Evolutionary conservation across 345 rosid species (phyloP).

Genomic region (Eutrema heterophyllum): DNA sequence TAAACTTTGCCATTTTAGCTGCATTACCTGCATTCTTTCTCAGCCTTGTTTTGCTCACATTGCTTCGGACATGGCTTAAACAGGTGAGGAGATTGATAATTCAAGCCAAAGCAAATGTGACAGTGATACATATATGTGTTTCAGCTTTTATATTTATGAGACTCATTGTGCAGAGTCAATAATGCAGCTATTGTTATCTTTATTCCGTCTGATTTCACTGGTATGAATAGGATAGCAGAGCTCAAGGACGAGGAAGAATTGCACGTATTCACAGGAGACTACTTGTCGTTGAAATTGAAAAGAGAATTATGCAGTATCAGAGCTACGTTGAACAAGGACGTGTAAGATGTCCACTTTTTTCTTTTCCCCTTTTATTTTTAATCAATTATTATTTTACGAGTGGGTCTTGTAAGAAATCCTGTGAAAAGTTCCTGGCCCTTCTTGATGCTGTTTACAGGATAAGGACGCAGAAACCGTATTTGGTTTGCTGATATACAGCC

Average conservation of each 20-base stretch:
- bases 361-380: background rate
- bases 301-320: slow-evolving; percentile 75
- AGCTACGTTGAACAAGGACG: slow-evolving; percentile 65
- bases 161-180: slow-evolving; percentile 1
- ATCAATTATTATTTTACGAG: background rate
- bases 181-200: background rate
- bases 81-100: slow-evolving; percentile 38
- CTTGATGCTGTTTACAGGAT: slow-evolving; percentile 42
- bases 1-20: slow-evolving; percentile 91
- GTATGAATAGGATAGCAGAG: slow-evolving; percentile 64
- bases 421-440: background rate
- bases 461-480: slow-evolving; percentile 69
- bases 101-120: slow-evolving; percentile 3
- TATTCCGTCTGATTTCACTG: background rate
- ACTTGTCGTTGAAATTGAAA: slow-evolving; percentile 76
- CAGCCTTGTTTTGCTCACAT: slow-evolving; percentile 54
- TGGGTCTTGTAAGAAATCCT: background rate
- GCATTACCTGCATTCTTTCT: slow-evolving; percentile 94
- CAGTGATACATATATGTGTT: background rate
- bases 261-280: slow-evolving; percentile 84
- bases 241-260: slow-evolving; percentile 86
- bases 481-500: slow-evolving; percentile 69
- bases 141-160: background rate
- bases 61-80: slow-evolving; percentile 71
- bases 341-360: slow-evolving; percentile 42